Evolutionary conservation across 306 rosid species (phyloP).

Genomic region (Pueraria montana): DNA sequence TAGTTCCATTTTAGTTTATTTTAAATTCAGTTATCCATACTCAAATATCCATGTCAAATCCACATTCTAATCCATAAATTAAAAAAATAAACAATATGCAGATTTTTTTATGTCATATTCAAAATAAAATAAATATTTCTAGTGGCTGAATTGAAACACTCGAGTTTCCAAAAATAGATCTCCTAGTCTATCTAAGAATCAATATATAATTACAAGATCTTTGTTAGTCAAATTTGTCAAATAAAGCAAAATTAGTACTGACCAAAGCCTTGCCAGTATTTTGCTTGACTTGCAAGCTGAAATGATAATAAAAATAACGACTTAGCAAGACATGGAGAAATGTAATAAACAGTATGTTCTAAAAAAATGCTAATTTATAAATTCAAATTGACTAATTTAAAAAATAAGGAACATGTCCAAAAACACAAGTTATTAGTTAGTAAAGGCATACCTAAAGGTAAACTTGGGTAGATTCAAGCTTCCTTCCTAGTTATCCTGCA

Average conservation of each 20-base stretch:
- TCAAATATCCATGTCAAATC: constrained; percentile 1
- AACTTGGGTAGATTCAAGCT: constrained; percentile 63
- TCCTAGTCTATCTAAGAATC: constrained; percentile 46
- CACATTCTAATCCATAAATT: too few species aligned
- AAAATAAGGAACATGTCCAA: constrained; percentile 22
- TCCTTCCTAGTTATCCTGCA: constrained; percentile 92
- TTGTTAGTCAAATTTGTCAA: constrained; percentile 38
- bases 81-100: neutral
- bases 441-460: constrained; percentile 52
- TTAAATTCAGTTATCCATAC: too few species aligned
- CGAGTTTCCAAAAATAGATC: constrained; percentile 32
- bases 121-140: neutral
- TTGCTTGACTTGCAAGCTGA: constrained; percentile 49
- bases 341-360: too few species aligned
- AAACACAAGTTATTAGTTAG: constrained; percentile 12
- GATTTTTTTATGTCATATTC: constrained; percentile 2
- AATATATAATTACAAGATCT: constrained; percentile 31
- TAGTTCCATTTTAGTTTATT: too few species aligned
- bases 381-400: constrained; percentile 2
- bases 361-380: neutral
- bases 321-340: too few species aligned
- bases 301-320: neutral
- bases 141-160: constrained; percentile 32
- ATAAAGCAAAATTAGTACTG: constrained; percentile 44
- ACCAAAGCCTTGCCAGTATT: constrained; percentile 45